phyloP scores from a whole-genome alignment of 108 stramenopile genomes.

The Schizochytrium sp. region DNA sequence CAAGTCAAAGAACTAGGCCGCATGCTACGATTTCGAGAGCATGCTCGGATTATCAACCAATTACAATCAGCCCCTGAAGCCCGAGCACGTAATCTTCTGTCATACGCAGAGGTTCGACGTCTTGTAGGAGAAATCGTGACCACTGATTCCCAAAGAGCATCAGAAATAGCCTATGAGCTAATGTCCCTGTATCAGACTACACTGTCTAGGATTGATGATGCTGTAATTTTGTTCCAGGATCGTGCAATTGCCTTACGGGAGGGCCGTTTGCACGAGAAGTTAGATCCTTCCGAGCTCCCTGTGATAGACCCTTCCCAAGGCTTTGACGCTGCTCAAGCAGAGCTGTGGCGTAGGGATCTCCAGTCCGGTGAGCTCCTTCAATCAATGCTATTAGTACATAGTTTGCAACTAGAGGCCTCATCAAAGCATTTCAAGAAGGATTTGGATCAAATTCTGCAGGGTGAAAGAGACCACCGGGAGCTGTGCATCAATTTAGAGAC shows the following conservation, averaged over 20 bases:
- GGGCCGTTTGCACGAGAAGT: background rate
- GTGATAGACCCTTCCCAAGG: background rate
- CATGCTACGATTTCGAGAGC: background rate
- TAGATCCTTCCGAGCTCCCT: slow-evolving; percentile 27
- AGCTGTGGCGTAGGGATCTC: background rate
- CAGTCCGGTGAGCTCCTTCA: slow-evolving; percentile 41
- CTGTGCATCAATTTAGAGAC: background rate
- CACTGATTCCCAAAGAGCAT: background rate
- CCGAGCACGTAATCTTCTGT: slow-evolving; percentile 31
- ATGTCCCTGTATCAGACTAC: slow-evolving; percentile 46
- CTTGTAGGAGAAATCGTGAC: slow-evolving; percentile 6
- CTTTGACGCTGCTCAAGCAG: slow-evolving; percentile 11
- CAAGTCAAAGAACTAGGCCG: background rate
- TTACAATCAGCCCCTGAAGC: slow-evolving; percentile 13
- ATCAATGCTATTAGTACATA: slow-evolving; percentile 36
- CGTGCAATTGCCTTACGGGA: background rate
- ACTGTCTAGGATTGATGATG: slow-evolving; percentile 34
- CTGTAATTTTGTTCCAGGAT: slow-evolving; percentile 18
- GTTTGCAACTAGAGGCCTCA: slow-evolving; percentile 24
- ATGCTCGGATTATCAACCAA: background rate
- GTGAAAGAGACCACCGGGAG: background rate
- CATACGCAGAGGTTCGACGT: background rate
- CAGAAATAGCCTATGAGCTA: slow-evolving; percentile 2
- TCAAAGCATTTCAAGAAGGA: background rate
- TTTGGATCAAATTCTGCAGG: background rate